A percentile compares a stretch with the other conserved stretches of the same genome.
Conservation (phyloP, 164 flowering plant genomes). For the Aristolochia contorta region DNA sequence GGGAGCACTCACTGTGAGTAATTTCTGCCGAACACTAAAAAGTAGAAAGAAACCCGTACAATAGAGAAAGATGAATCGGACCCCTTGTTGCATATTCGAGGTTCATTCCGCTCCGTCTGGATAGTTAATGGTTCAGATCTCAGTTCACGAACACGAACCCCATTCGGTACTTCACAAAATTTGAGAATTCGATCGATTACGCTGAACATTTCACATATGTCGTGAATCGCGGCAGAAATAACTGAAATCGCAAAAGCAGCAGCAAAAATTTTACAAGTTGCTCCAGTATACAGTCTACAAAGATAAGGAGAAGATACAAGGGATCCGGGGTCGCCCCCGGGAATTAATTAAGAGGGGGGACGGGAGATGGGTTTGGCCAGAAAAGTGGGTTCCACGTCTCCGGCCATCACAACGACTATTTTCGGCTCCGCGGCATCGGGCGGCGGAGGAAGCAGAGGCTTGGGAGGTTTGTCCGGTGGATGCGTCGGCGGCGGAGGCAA, state of each 20-base stretch:
- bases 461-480: neutral
- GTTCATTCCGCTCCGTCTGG: too few relatives aligned
- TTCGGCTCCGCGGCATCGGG: slow-evolving; percentile 19
- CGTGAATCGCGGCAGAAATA: neutral
- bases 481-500: neutral
- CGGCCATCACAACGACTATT: slow-evolving; percentile 55
- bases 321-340: neutral
- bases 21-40: too few relatives aligned
- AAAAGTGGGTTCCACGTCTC: slow-evolving; percentile 34
- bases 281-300: neutral
- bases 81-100: too few relatives aligned
- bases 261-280: neutral
- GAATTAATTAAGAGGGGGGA: neutral
- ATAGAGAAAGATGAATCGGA: too few relatives aligned
- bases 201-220: neutral
- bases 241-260: neutral
- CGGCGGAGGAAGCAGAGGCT: slow-evolving; percentile 3
- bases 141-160: too few relatives aligned
- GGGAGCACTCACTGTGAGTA: too few relatives aligned
- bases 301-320: neutral
- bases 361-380: slow-evolving; percentile 32
- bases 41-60: too few relatives aligned
- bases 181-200: neutral
- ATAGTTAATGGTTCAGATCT: too few relatives aligned
- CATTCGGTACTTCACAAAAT: neutral